Percentiles rank a stretch among this genome's conserved stretches.
Evolutionary conservation across 2,329 filamentous ascomycete genomes (phyloP).

Genomic region (Fusarium sp.): DNA sequence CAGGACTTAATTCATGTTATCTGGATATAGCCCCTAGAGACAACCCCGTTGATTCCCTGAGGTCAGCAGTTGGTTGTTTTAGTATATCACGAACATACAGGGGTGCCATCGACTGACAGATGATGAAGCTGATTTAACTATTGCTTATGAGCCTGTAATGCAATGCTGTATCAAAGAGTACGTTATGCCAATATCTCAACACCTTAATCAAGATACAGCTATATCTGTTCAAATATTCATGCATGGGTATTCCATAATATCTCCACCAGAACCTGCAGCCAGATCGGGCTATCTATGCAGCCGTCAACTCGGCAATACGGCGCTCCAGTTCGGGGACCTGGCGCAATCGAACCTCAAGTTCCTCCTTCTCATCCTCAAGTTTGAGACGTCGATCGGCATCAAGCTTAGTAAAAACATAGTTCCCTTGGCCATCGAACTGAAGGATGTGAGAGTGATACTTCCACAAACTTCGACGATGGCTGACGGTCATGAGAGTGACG

Average conservation of each 20-base stretch:
- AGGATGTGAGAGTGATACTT: conserved; percentile 95
- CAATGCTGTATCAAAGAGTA: conserved; percentile 4
- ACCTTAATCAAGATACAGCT: background rate
- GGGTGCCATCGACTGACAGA: background rate
- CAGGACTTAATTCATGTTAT: background rate
- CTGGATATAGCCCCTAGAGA: no score
- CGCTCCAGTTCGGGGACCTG: conserved; percentile 90
- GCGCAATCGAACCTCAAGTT: conserved; percentile 85
- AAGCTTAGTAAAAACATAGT: conserved; percentile 88
- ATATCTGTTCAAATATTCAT: background rate
- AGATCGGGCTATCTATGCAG: conserved; percentile 26
- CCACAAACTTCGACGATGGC: conserved; percentile 91
- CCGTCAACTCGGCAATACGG: conserved; percentile 82
- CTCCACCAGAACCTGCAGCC: background rate
- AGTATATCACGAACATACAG: background rate
- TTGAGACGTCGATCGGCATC: conserved; percentile 88
- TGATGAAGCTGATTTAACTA: background rate
- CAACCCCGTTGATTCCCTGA: background rate
- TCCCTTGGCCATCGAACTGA: conserved; percentile 95
- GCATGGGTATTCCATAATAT: conserved; percentile 13
- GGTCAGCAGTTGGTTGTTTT: background rate
- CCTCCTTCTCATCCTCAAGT: conserved; percentile 96
- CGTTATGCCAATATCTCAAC: background rate
- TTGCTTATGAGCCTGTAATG: background rate
- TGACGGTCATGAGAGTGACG: conserved; percentile 97